phyloP scores from a whole-genome alignment of 2,329 filamentous ascomycete genomes.

The Pseudocercospora eumusae region DNA sequence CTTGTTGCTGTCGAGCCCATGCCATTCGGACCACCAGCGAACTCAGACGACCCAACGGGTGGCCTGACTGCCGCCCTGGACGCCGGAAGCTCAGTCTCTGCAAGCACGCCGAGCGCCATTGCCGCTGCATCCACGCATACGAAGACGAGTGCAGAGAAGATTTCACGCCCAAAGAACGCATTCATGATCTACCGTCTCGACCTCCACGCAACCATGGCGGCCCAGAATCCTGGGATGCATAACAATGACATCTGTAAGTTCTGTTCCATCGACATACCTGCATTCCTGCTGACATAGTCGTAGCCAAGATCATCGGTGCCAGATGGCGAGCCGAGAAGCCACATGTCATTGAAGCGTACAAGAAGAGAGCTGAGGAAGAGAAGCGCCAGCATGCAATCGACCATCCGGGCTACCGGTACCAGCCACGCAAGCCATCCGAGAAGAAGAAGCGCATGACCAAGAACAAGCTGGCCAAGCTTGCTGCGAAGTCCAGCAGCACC shows the following conservation, averaged over 20 bases:
- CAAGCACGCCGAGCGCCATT: too few species aligned
- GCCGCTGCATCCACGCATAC: conserved; percentile 22
- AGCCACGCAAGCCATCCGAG: conserved; percentile 50
- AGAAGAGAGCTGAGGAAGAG: conserved; percentile 20
- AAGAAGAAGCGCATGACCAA: conserved; percentile 50
- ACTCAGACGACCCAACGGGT: conserved; percentile 12
- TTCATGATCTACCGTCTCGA: conserved; percentile 28
- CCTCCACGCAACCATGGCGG: conserved; percentile 18
- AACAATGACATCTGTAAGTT: conserved; percentile 26
- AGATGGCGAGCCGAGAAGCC: conserved; percentile 16
- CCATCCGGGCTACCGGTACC: conserved; percentile 23
- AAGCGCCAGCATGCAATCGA: conserved; percentile 20
- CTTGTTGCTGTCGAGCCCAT: conserved; percentile 10
- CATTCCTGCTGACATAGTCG: not conserved
- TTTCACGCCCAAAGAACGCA: conserved; percentile 22
- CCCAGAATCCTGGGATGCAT: conserved; percentile 20
- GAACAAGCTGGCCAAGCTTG: conserved; percentile 37
- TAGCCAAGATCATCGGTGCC: conserved; percentile 24
- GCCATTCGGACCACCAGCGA: conserved; percentile 15
- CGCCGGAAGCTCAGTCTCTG: too few species aligned
- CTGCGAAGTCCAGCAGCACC: conserved; percentile 15
- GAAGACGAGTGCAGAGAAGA: conserved; percentile 22
- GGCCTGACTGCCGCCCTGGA: conserved; percentile 19
- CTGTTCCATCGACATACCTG: conserved; percentile 7
- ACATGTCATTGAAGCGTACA: conserved; percentile 16